Evolutionary conservation across 78 protist species (phyloP), one percentile per base, ranked within the genome.

Genomic region (Mastigamoeba balamuthi): DNA sequence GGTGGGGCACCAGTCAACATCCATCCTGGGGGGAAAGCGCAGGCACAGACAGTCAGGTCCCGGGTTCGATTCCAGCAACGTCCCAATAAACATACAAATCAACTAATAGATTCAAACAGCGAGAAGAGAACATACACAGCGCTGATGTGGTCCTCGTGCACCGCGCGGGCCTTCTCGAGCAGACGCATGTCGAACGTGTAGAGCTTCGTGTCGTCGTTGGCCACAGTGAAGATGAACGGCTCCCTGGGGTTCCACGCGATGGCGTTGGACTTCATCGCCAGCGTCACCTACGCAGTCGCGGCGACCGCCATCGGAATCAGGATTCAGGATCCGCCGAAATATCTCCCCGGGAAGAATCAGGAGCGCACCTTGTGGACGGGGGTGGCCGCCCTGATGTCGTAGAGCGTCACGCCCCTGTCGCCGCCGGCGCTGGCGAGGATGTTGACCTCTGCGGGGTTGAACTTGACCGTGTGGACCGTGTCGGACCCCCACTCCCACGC

Each of bases 151-250:
- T 86, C 97, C 53, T 80, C 75, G 80, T 88, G 91, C 7, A 92
- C 88, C 3, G 78, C 40, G 28, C 84, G 69, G 2, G 98, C 97
- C 52, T 33, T 39, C 30, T 79, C 65, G 28, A 95, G 68, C 63
- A 78, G 84, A 28, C 99, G 79, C 86, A 93, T 93, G 77, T 96
- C 99, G 84, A 90, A 96, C 6, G 93, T 83, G 58, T 96, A 96
- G 28, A 66, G 64, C 4, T 95, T 93, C 78, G 83, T 89, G 67
- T 96, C 99, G 40, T 96, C 99, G 52, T 80, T 87, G 37, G 97
- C 91, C 0, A 64, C 76, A 0, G 89, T 87, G 30, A 94, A 82
- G 40, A 83, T 78, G 39, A 76, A 86, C 1, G 98, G 88, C 38
- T 92, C 92, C 77, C 75, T 82, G 8, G 98, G 98, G 71, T 93